phyloP scores from a whole-genome alignment of 768 basidiomycete species.

The Erythrobasidium yunnanense region DNA sequence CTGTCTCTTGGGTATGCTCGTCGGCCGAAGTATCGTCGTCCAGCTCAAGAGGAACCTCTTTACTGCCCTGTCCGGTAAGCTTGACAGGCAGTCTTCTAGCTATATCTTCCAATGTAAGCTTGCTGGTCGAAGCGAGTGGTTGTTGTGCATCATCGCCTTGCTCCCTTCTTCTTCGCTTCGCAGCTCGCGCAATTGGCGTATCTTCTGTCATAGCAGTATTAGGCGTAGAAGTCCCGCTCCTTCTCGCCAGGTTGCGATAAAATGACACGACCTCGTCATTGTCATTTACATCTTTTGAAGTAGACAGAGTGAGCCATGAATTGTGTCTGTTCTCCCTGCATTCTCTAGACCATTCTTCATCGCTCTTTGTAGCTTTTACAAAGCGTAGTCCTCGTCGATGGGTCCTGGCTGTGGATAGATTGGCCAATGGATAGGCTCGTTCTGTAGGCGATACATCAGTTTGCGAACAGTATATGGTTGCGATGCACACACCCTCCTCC shows the following conservation, averaged over 20 bases:
- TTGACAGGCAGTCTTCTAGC: background rate
- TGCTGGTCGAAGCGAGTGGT: background rate
- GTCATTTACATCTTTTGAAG: too few species aligned
- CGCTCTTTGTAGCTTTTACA: slow-evolving; percentile 10
- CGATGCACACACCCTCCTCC: slow-evolving; percentile 3
- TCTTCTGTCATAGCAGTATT: too few species aligned
- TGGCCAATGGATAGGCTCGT: background rate
- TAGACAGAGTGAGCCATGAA: too few species aligned
- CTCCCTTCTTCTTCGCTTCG: too few species aligned
- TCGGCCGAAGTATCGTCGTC: background rate
- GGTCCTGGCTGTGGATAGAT: background rate
- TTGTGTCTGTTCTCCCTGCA: too few species aligned
- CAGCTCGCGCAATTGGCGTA: too few species aligned
- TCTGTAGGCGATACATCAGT: slow-evolving; percentile 15
- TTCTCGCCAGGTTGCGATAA: too few species aligned
- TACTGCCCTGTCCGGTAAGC: background rate
- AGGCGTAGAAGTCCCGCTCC: too few species aligned
- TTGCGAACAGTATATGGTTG: background rate
- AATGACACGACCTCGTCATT: too few species aligned
- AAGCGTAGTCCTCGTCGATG: slow-evolving; percentile 15
- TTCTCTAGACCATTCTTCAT: slow-evolving; percentile 29
- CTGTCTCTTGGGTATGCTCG: background rate
- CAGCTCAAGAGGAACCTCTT: background rate
- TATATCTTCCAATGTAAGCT: background rate
- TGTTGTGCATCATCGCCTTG: too few species aligned